Evolutionary conservation across 2,329 filamentous ascomycete species (phyloP).

Genomic region (Rutstroemia sp.): DNA sequence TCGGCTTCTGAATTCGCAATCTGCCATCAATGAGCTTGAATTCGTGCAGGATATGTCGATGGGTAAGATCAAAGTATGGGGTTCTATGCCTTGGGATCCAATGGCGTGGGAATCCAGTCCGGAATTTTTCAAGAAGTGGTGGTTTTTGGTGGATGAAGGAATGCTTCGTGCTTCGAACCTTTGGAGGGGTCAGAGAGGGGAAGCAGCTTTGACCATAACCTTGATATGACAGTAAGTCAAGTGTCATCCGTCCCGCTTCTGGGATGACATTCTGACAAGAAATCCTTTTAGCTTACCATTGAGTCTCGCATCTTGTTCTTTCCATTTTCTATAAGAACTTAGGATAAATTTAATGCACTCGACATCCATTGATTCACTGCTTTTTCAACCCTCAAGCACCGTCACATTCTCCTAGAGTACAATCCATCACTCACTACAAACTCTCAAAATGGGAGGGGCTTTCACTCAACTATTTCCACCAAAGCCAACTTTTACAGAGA

Average conservation of each 20-base stretch:
- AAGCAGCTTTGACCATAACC: slow-evolving; percentile 11
- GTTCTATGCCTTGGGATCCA: slow-evolving; percentile 25
- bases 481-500: slow-evolving; percentile 31
- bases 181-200: slow-evolving; percentile 26
- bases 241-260: not conserved
- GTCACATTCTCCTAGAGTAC: not conserved
- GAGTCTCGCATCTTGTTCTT: too few relatives aligned
- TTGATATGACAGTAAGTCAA: not conserved
- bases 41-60: slow-evolving; percentile 14
- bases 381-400: not conserved
- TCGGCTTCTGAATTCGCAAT: slow-evolving; percentile 11
- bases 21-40: slow-evolving; percentile 17
- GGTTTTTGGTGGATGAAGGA: slow-evolving; percentile 25
- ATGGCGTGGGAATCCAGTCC: slow-evolving; percentile 26
- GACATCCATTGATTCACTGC: not conserved
- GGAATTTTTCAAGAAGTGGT: slow-evolving; percentile 25
- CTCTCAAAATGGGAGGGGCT: not conserved
- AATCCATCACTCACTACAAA: not conserved
- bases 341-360: not conserved
- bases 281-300: not conserved
- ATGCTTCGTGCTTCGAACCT: slow-evolving; percentile 25
- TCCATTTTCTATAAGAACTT: too few relatives aligned
- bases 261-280: not conserved
- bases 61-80: slow-evolving; percentile 25
- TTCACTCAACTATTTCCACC: slow-evolving; percentile 3